These are phyloP conservation scores for Scytalidium sp. DNA, from an alignment of 2,329 filamentous ascomycete species.

Conservation along the genomic window DNA sequence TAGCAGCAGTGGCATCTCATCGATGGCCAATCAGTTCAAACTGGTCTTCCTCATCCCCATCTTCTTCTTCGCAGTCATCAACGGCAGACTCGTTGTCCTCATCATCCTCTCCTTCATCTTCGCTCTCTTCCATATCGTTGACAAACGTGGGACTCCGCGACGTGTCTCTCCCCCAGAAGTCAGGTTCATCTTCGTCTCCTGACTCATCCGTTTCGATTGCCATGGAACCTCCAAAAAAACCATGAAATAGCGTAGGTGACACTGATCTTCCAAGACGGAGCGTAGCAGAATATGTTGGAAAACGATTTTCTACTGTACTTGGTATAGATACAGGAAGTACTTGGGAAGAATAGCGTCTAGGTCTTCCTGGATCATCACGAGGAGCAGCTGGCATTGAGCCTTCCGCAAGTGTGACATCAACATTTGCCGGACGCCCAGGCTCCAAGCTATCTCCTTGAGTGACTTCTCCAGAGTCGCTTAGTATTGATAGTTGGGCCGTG, in stretches of 20 bases:
- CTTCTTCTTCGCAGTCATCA: conserved; percentile 34
- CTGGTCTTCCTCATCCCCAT: conserved; percentile 40
- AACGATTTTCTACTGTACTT: conserved; percentile 9
- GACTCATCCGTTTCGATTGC: conserved; percentile 41
- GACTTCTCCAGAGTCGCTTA: conserved; percentile 37
- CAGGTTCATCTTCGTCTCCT: conserved; percentile 45
- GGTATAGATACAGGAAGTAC: conserved; percentile 11
- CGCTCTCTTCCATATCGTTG: conserved; percentile 22
- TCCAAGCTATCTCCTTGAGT: conserved; percentile 18
- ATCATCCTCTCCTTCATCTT: conserved; percentile 36
- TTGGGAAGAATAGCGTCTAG: conserved; percentile 28
- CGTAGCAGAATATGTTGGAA: conserved; percentile 20
- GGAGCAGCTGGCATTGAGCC: conserved; percentile 5
- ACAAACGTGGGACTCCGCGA: conserved; percentile 24
- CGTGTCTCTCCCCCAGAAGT: conserved; percentile 46
- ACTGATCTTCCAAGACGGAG: conserved; percentile 28
- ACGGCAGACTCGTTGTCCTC: conserved; percentile 18
- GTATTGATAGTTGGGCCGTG: conserved; percentile 61
- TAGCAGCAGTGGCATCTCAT: conserved; percentile 19
- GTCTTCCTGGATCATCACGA: conserved; percentile 12
- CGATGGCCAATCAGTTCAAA: conserved; percentile 52
- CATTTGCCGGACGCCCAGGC: conserved; percentile 12
- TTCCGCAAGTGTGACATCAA: conserved; percentile 14
- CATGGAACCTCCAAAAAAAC: conserved; percentile 18
- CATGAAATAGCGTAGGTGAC: conserved; percentile 27